A percentile compares a stretch with the other conserved stretches of the same genome.
phyloP scores from a whole-genome alignment of 83 land plant species.

The Diphasiastrum complanatum region DNA sequence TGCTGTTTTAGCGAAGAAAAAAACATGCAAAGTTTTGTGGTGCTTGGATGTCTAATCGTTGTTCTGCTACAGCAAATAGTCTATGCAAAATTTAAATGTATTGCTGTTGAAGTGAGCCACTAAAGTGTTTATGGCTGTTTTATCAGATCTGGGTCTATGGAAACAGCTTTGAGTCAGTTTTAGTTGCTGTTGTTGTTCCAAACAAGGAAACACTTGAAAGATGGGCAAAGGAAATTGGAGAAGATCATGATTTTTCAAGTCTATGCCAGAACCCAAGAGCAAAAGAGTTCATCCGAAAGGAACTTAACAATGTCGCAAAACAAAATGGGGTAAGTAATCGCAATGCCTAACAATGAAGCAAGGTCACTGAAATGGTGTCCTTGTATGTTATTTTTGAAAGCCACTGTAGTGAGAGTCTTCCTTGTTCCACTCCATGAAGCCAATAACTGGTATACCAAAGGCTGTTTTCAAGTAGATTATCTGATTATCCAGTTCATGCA shows the following conservation, averaged over 20 bases:
- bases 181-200: constrained; percentile 12
- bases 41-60: background rate
- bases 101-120: background rate
- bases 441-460: too few species aligned
- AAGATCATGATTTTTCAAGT: background rate
- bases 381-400: too few species aligned
- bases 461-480: too few species aligned
- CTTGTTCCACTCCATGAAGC: too few species aligned
- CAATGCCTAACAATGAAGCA: too few species aligned
- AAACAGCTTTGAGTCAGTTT: too few species aligned
- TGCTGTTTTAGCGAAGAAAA: background rate
- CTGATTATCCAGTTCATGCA: too few species aligned
- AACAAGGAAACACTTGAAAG: constrained; percentile 5
- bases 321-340: constrained; percentile 11
- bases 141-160: too few species aligned
- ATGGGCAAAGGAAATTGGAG: background rate
- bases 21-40: background rate
- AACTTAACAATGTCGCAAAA: constrained; percentile 3
- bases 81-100: constrained; percentile 1
- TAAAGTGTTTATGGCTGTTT: too few species aligned
- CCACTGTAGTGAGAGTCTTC: too few species aligned
- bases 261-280: background rate
- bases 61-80: background rate
- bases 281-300: background rate
- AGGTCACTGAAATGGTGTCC: too few species aligned